Evolutionary conservation across 2,329 filamentous ascomycete species (phyloP), one percentile per base, ranked within the genome.

Genomic region (Sarocladium strictum): DNA sequence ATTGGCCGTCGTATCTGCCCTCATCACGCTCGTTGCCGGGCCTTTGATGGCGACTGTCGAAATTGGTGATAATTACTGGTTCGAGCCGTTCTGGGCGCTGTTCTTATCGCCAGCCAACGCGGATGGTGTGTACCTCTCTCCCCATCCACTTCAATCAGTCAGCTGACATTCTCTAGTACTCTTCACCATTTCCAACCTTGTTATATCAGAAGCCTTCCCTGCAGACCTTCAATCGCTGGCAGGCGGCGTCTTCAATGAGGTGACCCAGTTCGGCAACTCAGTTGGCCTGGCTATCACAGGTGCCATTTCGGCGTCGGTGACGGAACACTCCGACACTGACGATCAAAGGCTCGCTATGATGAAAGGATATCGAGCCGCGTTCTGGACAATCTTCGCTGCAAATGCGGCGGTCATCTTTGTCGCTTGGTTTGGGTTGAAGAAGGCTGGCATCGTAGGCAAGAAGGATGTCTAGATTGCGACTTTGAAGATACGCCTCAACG

Each of bases 231-330:
- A 85, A 55, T 80, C 77, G 0, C 69, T 85, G 0, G 82, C 80
- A 0, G 81, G 81, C 0, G 81, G 76, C 0, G 78, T 85, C 0
- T 85, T 85, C 65, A 83, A 80, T 53, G 81, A 78, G 2, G 72
- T 80, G 1, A 72, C 74, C 0, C 80, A 84, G 55, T 78, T 85
- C 54, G 83, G 81, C 0, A 79, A 72, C 17, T 73, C 75, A 0
- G 68, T 83, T 1, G 79, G 78, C 0, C 62, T 83, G 2, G 77
- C 78, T 7, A 64, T 78, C 2, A 74, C 76, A 9, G 75, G 76
- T 10, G 73, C 77, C 0, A 75, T 83, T 29, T 69, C 74, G 1
- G 66, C 70, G 0, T 70, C 69, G 2, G 72, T 78, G 1, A 77
- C 74, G 1, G 67, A 73, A 23, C 66, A 73, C 17, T 69, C 67